phyloP scores from a whole-genome alignment of 257 asterid species.

The Anisodus acutangulus region DNA sequence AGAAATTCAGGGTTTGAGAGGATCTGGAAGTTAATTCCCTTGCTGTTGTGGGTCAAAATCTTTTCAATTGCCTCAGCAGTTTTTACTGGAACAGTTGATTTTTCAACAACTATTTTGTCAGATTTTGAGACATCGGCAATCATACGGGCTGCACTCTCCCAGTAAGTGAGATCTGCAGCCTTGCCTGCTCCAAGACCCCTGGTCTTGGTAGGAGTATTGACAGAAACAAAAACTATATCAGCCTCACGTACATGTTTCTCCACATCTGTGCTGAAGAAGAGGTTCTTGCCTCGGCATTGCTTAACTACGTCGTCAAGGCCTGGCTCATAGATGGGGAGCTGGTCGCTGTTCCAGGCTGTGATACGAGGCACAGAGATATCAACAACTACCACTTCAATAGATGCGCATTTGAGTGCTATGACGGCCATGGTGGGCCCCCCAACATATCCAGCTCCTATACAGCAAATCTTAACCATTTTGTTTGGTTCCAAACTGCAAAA shows the following conservation, averaged over 20 bases:
- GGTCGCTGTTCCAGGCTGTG: slow-evolving; percentile 42
- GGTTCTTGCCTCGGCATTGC: slow-evolving; percentile 42
- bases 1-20: slow-evolving; percentile 44
- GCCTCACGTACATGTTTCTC: slow-evolving; percentile 41
- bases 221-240: slow-evolving; percentile 43
- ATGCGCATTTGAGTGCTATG: slow-evolving; percentile 42
- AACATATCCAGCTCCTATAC: slow-evolving; percentile 44
- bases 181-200: slow-evolving; percentile 45
- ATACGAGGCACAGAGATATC: slow-evolving; percentile 43
- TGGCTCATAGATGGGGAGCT: slow-evolving; percentile 42
- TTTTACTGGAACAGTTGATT: slow-evolving; percentile 42
- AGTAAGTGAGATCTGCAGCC: slow-evolving; percentile 43
- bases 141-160: slow-evolving; percentile 48
- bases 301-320: slow-evolving; percentile 41
- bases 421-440: slow-evolving; percentile 43
- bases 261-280: slow-evolving; percentile 44
- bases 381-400: slow-evolving; percentile 40
- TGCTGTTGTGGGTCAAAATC: slow-evolving; percentile 46
- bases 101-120: slow-evolving; percentile 41
- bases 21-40: slow-evolving; percentile 42
- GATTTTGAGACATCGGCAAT: slow-evolving; percentile 43
- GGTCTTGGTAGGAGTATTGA: slow-evolving; percentile 42
- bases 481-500: slow-evolving; percentile 27
- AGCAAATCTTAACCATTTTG: slow-evolving; percentile 44
- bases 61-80: slow-evolving; percentile 45